phyloP scores from a whole-genome alignment of 352 stramenopile species.

The Aphanomyces euteiches region DNA sequence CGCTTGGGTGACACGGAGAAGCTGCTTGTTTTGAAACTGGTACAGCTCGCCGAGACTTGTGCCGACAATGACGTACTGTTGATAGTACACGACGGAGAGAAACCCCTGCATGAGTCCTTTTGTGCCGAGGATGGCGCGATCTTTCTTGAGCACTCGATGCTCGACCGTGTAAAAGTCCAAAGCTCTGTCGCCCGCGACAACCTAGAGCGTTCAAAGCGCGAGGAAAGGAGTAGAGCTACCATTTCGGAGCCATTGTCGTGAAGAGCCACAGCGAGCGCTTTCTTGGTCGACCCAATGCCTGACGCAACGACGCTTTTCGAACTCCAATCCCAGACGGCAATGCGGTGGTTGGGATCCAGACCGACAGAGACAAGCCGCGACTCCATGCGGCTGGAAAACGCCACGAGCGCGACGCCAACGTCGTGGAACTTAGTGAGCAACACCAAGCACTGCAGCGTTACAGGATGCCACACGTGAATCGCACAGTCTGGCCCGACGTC shows the following conservation, averaged over 20 bases:
- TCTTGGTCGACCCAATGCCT: slow-evolving; percentile 39
- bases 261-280: slow-evolving; percentile 53
- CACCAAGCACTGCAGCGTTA: slow-evolving; percentile 63
- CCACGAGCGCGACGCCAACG: slow-evolving; percentile 48
- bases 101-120: slow-evolving; percentile 45
- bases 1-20: slow-evolving; percentile 56
- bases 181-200: slow-evolving; percentile 34
- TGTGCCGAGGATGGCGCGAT: slow-evolving; percentile 42
- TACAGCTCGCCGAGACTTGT: slow-evolving; percentile 60
- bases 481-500: slow-evolving; percentile 39
- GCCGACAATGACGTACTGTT: slow-evolving; percentile 55
- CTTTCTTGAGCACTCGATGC: slow-evolving; percentile 46
- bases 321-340: slow-evolving; percentile 82
- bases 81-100: slow-evolving; percentile 49
- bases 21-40: slow-evolving; percentile 58
- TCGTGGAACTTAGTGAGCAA: slow-evolving; percentile 63
- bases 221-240: slow-evolving; percentile 58
- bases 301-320: slow-evolving; percentile 55
- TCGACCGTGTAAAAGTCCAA: slow-evolving; percentile 39
- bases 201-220: slow-evolving; percentile 32
- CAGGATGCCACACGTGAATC: slow-evolving; percentile 69
- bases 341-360: slow-evolving; percentile 53
- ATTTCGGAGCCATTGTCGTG: slow-evolving; percentile 70
- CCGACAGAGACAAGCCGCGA: slow-evolving; percentile 58
- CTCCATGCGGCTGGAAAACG: slow-evolving; percentile 43